These are phyloP conservation scores for Lipomyces oligophaga DNA, from an alignment of 805 yeast genomes.

Conservation along the genomic window DNA sequence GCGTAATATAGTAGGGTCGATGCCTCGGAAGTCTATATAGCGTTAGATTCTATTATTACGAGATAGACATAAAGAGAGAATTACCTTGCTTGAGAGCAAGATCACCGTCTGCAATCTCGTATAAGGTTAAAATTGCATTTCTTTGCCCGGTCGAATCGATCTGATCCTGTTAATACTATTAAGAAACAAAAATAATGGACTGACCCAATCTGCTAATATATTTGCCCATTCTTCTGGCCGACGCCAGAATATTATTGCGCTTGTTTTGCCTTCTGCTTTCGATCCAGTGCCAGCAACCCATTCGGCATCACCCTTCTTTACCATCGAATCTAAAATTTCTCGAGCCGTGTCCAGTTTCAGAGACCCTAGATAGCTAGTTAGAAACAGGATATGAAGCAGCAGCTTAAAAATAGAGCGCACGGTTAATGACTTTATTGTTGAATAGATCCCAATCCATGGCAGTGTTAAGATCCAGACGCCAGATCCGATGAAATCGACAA, in stretches of 20 bases:
- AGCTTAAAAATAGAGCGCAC: constrained; percentile 20
- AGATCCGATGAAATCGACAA: constrained; percentile 54
- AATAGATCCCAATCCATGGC: constrained; percentile 34
- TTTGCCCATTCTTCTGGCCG: constrained; percentile 66
- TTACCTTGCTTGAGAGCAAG: constrained; percentile 45
- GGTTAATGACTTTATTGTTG: constrained; percentile 36
- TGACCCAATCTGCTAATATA: constrained; percentile 55
- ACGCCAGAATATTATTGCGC: constrained; percentile 59
- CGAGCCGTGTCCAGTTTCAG: constrained; percentile 53
- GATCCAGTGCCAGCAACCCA: constrained; percentile 43
- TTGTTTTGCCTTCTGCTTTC: constrained; percentile 11
- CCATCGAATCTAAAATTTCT: constrained; percentile 57
- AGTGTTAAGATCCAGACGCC: constrained; percentile 46
- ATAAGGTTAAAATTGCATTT: constrained; percentile 72
- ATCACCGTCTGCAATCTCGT: constrained; percentile 71
- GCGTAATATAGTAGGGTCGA: constrained; percentile 55
- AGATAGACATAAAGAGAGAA: neutral
- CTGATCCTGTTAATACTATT: constrained; percentile 33
- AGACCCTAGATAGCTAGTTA: constrained; percentile 47
- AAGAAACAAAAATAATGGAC: constrained; percentile 28
- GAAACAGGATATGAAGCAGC: constrained; percentile 36
- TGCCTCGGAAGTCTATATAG: constrained; percentile 51
- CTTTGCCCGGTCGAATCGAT: constrained; percentile 73
- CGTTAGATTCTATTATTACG: neutral
- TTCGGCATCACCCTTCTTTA: constrained; percentile 54